A percentile compares a stretch with the other conserved stretches of the same genome.
Evolutionary conservation across 2,329 filamentous ascomycete species (phyloP).

Genomic region (Trichoderma asperellum): DNA sequence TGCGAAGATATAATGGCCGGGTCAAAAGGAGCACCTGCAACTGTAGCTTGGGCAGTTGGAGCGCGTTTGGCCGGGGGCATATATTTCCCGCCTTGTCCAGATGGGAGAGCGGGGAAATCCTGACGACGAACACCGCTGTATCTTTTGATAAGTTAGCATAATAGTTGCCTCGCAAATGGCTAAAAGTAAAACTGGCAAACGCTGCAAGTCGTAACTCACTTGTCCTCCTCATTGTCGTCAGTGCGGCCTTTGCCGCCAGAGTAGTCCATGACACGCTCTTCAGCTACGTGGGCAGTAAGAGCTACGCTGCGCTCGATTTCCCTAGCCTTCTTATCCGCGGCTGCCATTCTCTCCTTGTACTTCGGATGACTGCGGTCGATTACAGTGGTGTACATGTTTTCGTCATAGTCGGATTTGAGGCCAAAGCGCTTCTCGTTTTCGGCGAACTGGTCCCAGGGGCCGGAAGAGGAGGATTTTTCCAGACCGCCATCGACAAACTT

Average conservation of each 20-base stretch:
- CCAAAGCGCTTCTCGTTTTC: slow-evolving; percentile 88
- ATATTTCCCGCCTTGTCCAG: slow-evolving; percentile 64
- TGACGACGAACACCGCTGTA: slow-evolving; percentile 90
- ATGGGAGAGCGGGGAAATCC: slow-evolving; percentile 68
- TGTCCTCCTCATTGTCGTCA: slow-evolving; percentile 87
- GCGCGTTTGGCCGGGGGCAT: slow-evolving; percentile 87
- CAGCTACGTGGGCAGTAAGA: slow-evolving; percentile 80
- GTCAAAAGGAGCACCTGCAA: slow-evolving; percentile 78
- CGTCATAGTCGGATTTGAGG: slow-evolving; percentile 86
- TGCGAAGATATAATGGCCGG: slow-evolving; percentile 91
- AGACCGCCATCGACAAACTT: slow-evolving; percentile 66
- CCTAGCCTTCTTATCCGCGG: slow-evolving; percentile 80
- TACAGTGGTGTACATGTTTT: slow-evolving; percentile 89
- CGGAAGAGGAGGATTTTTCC: slow-evolving; percentile 58
- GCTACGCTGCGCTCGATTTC: slow-evolving; percentile 82
- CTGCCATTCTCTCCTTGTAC: slow-evolving; percentile 76
- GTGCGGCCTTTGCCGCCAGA: slow-evolving; percentile 66
- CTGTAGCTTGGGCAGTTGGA: slow-evolving; percentile 72
- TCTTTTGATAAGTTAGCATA: slow-evolving; percentile 47
- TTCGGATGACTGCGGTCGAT: slow-evolving; percentile 84
- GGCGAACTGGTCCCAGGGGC: slow-evolving; percentile 90
- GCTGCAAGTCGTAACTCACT: slow-evolving; percentile 56
- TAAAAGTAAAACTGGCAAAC: slow-evolving; percentile 24
- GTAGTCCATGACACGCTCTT: slow-evolving; percentile 78
- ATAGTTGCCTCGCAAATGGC: background rate